phyloP scores from a whole-genome alignment of 768 basidiomycete genomes.

The Lactarius evosmus region DNA sequence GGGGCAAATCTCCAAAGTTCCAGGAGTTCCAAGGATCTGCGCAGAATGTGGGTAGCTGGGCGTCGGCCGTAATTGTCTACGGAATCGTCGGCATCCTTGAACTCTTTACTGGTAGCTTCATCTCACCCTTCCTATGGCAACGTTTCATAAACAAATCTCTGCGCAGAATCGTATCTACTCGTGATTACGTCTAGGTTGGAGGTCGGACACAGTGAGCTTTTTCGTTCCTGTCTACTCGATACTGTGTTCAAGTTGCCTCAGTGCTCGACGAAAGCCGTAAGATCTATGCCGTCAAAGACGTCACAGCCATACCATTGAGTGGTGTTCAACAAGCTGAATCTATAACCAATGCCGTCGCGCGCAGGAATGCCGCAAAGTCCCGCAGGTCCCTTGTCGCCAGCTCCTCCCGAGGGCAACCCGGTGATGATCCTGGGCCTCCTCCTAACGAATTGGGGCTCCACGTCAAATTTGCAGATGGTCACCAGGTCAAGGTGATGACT shows the following conservation, averaged over 20 bases:
- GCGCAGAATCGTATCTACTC: conserved; percentile 68
- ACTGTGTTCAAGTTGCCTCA: conserved; percentile 31
- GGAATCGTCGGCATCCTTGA: conserved; percentile 75
- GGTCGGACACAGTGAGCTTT: conserved; percentile 61
- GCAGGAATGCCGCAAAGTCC: conserved; percentile 45
- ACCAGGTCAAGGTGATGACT: conserved; percentile 46
- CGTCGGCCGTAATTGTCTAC: conserved; percentile 56
- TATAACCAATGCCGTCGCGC: conserved; percentile 49
- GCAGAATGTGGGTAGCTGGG: conserved; percentile 50
- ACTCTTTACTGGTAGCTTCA: conserved; percentile 61
- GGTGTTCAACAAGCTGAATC: conserved; percentile 55
- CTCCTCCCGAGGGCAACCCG: not conserved
- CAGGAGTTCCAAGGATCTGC: conserved; percentile 45
- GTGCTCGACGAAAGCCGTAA: conserved; percentile 61
- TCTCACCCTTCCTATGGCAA: conserved; percentile 7
- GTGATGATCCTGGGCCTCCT: conserved; percentile 18
- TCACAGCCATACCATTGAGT: conserved; percentile 68
- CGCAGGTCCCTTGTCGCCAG: conserved; percentile 46
- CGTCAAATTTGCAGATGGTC: conserved; percentile 53
- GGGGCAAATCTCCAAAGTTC: conserved; percentile 56
- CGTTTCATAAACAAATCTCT: conserved; percentile 15
- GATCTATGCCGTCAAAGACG: conserved; percentile 66
- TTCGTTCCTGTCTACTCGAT: not conserved
- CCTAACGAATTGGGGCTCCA: conserved; percentile 31
- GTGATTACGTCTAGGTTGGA: conserved; percentile 63